A percentile compares a stretch with the other conserved stretches of the same genome.
Evolutionary conservation across 73 alveolate genomes (phyloP).

Genomic region (Blepharisma japonicum): DNA sequence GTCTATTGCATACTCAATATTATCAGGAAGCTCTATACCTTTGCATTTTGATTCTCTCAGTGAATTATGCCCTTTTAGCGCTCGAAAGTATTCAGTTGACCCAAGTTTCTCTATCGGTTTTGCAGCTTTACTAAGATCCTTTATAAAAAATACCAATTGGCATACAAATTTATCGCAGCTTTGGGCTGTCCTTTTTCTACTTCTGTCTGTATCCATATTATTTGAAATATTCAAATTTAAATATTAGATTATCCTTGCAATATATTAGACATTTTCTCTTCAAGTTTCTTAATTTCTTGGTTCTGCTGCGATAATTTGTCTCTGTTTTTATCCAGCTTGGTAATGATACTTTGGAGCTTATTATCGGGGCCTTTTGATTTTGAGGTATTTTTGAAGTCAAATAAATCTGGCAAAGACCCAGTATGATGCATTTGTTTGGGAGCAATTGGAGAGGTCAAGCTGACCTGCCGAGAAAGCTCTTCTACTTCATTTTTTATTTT

Average conservation of each 20-base stretch:
- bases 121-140: constrained; percentile 6
- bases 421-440: background rate
- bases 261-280: background rate
- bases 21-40: background rate
- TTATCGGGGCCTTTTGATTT: background rate
- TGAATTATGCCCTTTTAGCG: constrained; percentile 11
- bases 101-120: background rate
- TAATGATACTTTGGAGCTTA: constrained; percentile 3
- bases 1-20: background rate
- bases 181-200: too few relatives aligned
- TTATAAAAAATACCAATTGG: background rate
- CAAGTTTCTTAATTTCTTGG: constrained; percentile 9
- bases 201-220: too few relatives aligned
- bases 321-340: constrained; percentile 23
- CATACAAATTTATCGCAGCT: background rate
- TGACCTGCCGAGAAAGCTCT: background rate
- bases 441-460: background rate
- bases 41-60: background rate
- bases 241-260: background rate
- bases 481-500: constrained; percentile 36
- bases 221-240: too few relatives aligned
- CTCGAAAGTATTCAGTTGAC: constrained; percentile 18
- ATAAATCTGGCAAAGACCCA: background rate
- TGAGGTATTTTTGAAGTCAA: background rate
- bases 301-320: constrained; percentile 23